Conservation (phyloP, 192 early-diverging fungal species). For the Coemansia sp. region DNA sequence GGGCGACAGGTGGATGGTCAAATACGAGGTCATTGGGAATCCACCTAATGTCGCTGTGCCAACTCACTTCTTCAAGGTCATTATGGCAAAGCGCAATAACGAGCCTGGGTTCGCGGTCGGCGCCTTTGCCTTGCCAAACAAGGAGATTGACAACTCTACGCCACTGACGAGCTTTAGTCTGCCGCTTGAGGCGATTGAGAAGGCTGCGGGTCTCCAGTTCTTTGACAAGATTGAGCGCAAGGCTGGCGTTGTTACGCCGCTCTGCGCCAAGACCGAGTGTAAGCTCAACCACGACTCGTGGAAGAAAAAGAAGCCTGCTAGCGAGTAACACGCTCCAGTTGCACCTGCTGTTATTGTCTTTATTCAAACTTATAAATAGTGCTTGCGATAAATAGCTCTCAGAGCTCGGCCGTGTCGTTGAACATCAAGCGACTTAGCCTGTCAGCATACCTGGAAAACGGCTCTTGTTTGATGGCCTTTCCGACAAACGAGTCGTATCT, state of each 20-base stretch:
- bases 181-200: conserved; percentile 76
- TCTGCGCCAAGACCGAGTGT: conserved; percentile 50
- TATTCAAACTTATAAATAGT: neutral
- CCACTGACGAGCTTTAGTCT: conserved; percentile 72
- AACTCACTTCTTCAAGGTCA: conserved; percentile 94
- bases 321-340: neutral
- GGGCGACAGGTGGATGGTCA: conserved; percentile 77
- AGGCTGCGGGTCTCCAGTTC: conserved; percentile 70
- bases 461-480: conserved; percentile 2
- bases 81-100: conserved; percentile 66
- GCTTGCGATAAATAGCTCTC: no score
- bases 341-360: neutral
- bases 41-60: conserved; percentile 89
- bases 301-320: conserved; percentile 29
- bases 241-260: conserved; percentile 27
- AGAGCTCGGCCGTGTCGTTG: neutral
- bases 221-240: conserved; percentile 63
- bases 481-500: neutral
- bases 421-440: neutral
- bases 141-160: conserved; percentile 62
- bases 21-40: conserved; percentile 87
- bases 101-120: conserved; percentile 57
- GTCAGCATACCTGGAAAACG: neutral
- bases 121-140: conserved; percentile 88
- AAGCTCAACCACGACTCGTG: conserved; percentile 41